A percentile compares a stretch with the other conserved stretches of the same genome.
These are phyloP conservation scores for Chloris gayana DNA, from an alignment of 176 grass and related monocot species.

Conservation along the genomic window DNA sequence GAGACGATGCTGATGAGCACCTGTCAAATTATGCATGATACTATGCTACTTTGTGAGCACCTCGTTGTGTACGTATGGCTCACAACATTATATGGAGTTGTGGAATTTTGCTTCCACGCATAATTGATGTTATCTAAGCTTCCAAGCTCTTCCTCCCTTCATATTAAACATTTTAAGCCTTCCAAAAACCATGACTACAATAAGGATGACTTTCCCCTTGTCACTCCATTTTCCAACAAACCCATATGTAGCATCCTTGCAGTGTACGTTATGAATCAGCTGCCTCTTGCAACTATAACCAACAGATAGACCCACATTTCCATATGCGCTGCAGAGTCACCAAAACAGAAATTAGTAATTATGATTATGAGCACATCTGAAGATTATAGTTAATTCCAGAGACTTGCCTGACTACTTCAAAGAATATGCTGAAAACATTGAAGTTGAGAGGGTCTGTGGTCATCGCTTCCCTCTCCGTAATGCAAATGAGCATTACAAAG, in stretches of 20 bases:
- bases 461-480: conserved; percentile 56
- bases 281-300: conserved; percentile 69
- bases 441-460: conserved; percentile 67
- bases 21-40: not conserved
- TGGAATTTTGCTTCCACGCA: not conserved
- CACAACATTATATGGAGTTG: not conserved
- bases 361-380: not conserved
- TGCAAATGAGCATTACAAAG: conserved; percentile 63
- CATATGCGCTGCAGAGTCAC: conserved; percentile 58
- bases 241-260: conserved; percentile 71
- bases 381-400: not conserved
- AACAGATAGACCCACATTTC: conserved; percentile 72
- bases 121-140: conserved; percentile 53
- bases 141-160: conserved; percentile 72
- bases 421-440: conserved; percentile 78
- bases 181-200: conserved; percentile 78
- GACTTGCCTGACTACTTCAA: conserved; percentile 75
- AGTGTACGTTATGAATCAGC: conserved; percentile 45
- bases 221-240: conserved; percentile 76
- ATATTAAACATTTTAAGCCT: conserved; percentile 74
- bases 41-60: not conserved
- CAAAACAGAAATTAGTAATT: conserved; percentile 21
- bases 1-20: not conserved
- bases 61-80: not conserved
- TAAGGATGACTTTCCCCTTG: conserved; percentile 68